These are phyloP conservation scores for Colletotrichum truncatum DNA, from an alignment of 2,329 filamentous ascomycete genomes.

Conservation along the genomic window DNA sequence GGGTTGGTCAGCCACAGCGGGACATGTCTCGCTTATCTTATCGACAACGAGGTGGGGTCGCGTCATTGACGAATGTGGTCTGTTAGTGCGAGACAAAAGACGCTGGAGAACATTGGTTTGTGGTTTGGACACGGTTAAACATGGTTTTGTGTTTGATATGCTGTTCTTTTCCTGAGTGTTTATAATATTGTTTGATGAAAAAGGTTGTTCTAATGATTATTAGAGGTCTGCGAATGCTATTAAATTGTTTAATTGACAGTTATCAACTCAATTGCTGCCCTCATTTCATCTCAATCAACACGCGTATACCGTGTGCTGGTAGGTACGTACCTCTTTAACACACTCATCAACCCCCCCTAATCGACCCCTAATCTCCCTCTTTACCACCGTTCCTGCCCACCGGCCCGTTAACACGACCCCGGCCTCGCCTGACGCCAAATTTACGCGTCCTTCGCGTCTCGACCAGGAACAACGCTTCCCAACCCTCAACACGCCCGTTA, in stretches of 20 bases:
- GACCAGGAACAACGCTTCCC: constrained; percentile 5
- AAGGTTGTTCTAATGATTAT: too few relatives aligned
- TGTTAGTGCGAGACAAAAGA: too few relatives aligned
- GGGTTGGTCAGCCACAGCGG: neutral
- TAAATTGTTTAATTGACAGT: too few relatives aligned
- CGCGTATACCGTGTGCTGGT: too few relatives aligned
- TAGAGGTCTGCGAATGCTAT: too few relatives aligned
- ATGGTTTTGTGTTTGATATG: too few relatives aligned
- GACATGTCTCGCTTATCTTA: constrained; percentile 1
- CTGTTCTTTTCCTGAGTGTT: too few relatives aligned
- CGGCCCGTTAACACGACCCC: constrained; percentile 20
- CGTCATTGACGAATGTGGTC: neutral
- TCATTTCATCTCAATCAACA: too few relatives aligned
- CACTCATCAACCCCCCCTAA: neutral
- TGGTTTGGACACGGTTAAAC: neutral
- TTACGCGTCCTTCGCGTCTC: constrained; percentile 43
- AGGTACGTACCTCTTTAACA: neutral
- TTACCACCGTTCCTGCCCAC: neutral
- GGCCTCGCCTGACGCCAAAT: constrained; percentile 40
- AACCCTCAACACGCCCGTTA: neutral
- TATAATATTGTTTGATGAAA: too few relatives aligned
- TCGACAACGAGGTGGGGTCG: neutral
- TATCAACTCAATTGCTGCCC: too few relatives aligned
- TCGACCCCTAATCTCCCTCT: neutral
- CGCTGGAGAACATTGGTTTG: neutral